These are phyloP conservation scores for Trichosporon ovoides DNA, from an alignment of 1,284 basidiomycete species.

Conservation along the genomic window DNA sequence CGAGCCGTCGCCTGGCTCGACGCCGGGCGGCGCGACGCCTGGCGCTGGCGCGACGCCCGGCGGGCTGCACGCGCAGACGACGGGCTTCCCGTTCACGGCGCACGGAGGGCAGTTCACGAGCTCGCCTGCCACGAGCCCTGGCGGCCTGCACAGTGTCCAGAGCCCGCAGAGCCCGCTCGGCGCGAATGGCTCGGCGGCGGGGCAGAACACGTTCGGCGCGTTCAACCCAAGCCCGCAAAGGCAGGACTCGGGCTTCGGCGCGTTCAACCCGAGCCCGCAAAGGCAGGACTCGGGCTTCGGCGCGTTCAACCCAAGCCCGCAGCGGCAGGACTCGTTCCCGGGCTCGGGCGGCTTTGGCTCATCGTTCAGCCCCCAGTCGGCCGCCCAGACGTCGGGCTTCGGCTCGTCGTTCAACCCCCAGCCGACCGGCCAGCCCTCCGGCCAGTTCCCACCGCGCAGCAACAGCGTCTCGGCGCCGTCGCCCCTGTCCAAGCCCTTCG, in stretches of 20 bases:
- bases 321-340: neutral
- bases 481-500: neutral
- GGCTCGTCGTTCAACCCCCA: conserved; percentile 17
- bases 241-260: neutral
- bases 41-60: neutral
- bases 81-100: conserved; percentile 24
- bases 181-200: neutral
- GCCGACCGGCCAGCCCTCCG: conserved; percentile 58
- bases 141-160: neutral
- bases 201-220: neutral
- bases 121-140: neutral
- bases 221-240: no score
- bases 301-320: neutral
- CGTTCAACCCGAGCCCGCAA: neutral
- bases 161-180: no score
- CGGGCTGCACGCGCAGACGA: conserved; percentile 20
- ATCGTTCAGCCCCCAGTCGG: neutral
- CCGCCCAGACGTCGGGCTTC: neutral
- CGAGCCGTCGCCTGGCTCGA: conserved; percentile 19
- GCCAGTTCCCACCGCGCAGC: neutral
- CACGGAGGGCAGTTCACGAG: neutral
- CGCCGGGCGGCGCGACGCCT: conserved; percentile 1
- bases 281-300: neutral
- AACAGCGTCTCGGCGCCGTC: neutral
- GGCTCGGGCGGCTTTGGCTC: neutral